These are phyloP conservation scores for Moniliella sp. DNA, from an alignment of 1,284 basidiomycete species.

Conservation along the genomic window DNA sequence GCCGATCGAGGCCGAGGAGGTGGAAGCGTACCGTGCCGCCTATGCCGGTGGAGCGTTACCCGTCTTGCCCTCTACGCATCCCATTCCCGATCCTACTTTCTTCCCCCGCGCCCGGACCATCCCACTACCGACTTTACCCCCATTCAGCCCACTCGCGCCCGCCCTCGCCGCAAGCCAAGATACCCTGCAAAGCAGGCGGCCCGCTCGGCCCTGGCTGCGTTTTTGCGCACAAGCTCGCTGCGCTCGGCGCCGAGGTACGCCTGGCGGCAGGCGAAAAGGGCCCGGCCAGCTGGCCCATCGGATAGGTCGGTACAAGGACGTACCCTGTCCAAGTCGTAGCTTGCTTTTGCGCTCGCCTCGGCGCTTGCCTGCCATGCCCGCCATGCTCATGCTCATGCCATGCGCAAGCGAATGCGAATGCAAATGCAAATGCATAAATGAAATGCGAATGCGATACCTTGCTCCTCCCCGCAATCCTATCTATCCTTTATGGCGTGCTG, in stretches of 20 bases:
- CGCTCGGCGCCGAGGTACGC: background rate
- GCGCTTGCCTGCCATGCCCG: too few species aligned
- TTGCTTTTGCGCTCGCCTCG: too few species aligned
- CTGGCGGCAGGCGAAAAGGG: background rate
- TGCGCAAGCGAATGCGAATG: too few species aligned
- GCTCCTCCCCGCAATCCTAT: too few species aligned
- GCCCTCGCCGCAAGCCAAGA: background rate
- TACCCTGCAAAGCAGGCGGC: background rate
- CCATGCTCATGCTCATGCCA: too few species aligned
- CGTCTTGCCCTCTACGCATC: background rate
- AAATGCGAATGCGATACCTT: too few species aligned
- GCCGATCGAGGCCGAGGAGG: background rate
- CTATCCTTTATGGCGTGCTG: too few species aligned
- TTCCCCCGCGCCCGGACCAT: background rate
- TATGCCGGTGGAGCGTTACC: background rate
- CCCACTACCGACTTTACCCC: too few species aligned
- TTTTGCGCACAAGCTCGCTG: background rate
- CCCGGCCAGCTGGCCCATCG: background rate
- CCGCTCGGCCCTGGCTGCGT: background rate
- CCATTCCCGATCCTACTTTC: background rate
- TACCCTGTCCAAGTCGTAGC: too few species aligned
- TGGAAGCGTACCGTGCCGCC: background rate
- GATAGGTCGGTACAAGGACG: too few species aligned
- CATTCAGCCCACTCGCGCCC: background rate
- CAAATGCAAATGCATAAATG: too few species aligned